phyloP scores from a whole-genome alignment of 257 asterid genomes.

The Jacaranda mimosifolia region DNA sequence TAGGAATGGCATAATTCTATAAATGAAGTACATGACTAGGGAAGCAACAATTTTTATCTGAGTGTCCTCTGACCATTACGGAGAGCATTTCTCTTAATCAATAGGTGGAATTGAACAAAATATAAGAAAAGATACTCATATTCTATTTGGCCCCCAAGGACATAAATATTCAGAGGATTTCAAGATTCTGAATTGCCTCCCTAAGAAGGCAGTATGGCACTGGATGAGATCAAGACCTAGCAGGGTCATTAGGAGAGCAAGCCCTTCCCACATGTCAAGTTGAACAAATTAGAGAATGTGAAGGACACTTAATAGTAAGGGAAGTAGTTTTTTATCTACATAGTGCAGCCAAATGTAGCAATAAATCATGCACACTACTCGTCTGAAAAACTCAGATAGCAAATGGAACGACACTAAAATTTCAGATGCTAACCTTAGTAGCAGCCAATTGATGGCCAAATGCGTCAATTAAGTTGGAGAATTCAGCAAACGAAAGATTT shows the following conservation, averaged over 20 bases:
- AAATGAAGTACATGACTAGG: background rate
- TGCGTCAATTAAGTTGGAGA: conserved; percentile 84
- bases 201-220: background rate
- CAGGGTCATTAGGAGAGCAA: background rate
- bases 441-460: conserved; percentile 94
- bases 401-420: conserved; percentile 29
- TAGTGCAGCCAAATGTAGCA: conserved; percentile 30
- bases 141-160: conserved; percentile 23
- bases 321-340: conserved; percentile 12
- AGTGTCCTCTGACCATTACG: conserved; percentile 20
- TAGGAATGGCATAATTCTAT: background rate
- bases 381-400: conserved; percentile 13
- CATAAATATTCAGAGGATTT: background rate
- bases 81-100: conserved; percentile 1
- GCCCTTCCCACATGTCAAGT: background rate
- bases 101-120: conserved; percentile 8
- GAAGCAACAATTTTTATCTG: conserved; percentile 4
- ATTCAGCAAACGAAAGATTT: conserved; percentile 74
- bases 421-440: conserved; percentile 66
- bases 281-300: conserved; percentile 25
- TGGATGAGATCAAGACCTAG: no score
- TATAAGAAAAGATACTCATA: conserved; percentile 24
- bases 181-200: conserved; percentile 19
- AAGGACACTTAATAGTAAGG: conserved; percentile 19
- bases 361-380: background rate